A percentile compares a stretch with the other conserved stretches of the same genome.
Evolutionary conservation across 495 filamentous ascomycete genomes (phyloP).

Genomic region (Daldinia caldariorum): DNA sequence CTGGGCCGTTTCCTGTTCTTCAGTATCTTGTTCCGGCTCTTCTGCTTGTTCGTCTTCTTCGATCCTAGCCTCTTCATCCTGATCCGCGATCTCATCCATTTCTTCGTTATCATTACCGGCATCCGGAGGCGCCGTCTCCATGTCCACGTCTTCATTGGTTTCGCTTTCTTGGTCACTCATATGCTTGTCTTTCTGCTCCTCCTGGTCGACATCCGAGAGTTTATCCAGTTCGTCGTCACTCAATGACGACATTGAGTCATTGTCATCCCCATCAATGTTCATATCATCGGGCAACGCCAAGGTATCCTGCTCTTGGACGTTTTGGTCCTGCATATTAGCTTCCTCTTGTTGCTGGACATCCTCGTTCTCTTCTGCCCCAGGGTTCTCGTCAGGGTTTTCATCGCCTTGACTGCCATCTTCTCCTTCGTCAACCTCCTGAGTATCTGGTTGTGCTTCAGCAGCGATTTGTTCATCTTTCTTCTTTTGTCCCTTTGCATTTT

Average conservation of each 20-base stretch:
- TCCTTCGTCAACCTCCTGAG: conserved; percentile 60
- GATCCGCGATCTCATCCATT: conserved; percentile 44
- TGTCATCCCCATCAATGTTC: conserved; percentile 70
- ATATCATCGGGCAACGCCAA: conserved; percentile 75
- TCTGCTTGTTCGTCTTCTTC: conserved; percentile 57
- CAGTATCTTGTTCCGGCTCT: conserved; percentile 36
- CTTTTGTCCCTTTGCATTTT: conserved; percentile 70
- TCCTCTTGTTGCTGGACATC: conserved; percentile 76
- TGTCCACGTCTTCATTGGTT: conserved; percentile 41
- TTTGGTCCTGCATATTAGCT: conserved; percentile 69
- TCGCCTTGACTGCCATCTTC: conserved; percentile 61
- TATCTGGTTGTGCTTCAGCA: conserved; percentile 68
- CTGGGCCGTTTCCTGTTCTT: conserved; percentile 49
- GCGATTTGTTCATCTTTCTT: conserved; percentile 73
- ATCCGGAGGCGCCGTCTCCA: conserved; percentile 38
- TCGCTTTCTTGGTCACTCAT: conserved; percentile 47
- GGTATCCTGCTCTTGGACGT: conserved; percentile 69
- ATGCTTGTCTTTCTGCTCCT: conserved; percentile 51
- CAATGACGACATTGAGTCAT: conserved; percentile 56
- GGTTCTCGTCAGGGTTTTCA: conserved; percentile 63
- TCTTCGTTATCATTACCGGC: conserved; percentile 46
- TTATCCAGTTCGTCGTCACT: conserved; percentile 67
- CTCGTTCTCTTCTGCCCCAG: conserved; percentile 73
- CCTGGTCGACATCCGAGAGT: conserved; percentile 60
- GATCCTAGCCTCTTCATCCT: conserved; percentile 56